A percentile compares a stretch with the other conserved stretches of the same genome.
These are phyloP conservation scores for Skeletonema tropicum DNA, from an alignment of 108 stramenopile species.

Conservation along the genomic window DNA sequence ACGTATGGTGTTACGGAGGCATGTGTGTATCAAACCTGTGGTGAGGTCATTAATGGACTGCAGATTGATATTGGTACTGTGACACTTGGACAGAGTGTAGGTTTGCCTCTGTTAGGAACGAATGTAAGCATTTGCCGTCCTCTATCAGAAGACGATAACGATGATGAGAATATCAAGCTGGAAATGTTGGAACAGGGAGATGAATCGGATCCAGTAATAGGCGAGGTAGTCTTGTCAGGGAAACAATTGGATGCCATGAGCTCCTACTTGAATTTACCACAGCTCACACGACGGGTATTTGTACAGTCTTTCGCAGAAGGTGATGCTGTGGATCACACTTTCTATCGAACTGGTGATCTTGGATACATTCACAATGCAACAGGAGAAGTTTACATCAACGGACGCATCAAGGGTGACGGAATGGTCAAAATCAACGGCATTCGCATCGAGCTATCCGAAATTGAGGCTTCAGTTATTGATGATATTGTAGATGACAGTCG, in stretches of 20 bases:
- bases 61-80: not conserved
- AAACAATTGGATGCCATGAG: conserved; percentile 65
- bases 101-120: conserved; percentile 62
- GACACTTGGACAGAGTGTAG: conserved; percentile 58
- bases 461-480: conserved; percentile 69
- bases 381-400: conserved; percentile 55
- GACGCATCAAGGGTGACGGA: conserved; percentile 82
- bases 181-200: conserved; percentile 9
- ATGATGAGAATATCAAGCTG: conserved; percentile 15
- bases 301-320: conserved; percentile 16
- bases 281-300: conserved; percentile 62
- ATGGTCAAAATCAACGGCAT: conserved; percentile 88
- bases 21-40: conserved; percentile 87
- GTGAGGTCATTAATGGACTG: conserved; percentile 52
- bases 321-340: conserved; percentile 4
- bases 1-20: conserved; percentile 92
- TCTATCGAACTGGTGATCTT: conserved; percentile 81
- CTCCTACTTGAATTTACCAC: conserved; percentile 67
- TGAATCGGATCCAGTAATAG: conserved; percentile 29
- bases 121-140: conserved; percentile 55
- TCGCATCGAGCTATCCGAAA: conserved; percentile 81
- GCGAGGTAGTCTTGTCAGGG: conserved; percentile 79
- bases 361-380: conserved; percentile 57
- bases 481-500: not conserved
- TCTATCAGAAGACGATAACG: conserved; percentile 26